Base-by-base conservation (phyloP, 2,329 filamentous ascomycete genomes). In the Hymenoscyphus linearis region DNA sequence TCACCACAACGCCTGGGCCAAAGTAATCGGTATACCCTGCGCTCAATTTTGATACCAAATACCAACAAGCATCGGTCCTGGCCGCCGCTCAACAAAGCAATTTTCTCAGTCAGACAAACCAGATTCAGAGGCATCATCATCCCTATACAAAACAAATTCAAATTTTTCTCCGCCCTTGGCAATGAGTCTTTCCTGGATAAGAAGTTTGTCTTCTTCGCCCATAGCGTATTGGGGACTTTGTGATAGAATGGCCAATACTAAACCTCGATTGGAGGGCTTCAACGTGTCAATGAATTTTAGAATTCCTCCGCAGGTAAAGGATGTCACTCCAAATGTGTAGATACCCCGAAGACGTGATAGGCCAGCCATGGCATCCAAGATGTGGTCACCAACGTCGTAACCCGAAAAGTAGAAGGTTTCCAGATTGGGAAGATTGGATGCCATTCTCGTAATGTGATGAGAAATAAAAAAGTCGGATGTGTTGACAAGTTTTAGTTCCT, bases 361-460 rank as follows among this genome's bases (percentile, higher is more conserved):
- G 12, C 27, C 13, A 12, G 50, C 25, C 50, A 34, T 53, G 5
- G 50, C 13, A 53, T 53, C 25, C 60, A 80, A 76, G 12, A 82
- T 73, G 25, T 77, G 75, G 62, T 85, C 80, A 4, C 80, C 77
- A 25, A 82, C 72, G 16, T 81, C 80, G 52, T 79, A 76, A 9
- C 85, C 85, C 52, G 78, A 80, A 55, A 88, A 79, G 52, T 76
- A 79, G 14, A 89, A 72, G 13, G 83, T 79, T 65, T 86, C 82
- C 0, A 89, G 76, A 16, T 76, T 61, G 26, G 31, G 36, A 6
- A 72, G 72, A 10, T 75, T 70, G 1, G 70, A 62, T 26, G 80
- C 76, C 16, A 89, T 75, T 2, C 67, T 67, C 12, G 75, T 70
- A 36, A 88, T 74, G 44, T 87, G 80, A 9, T 75, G 71, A 7